Base-by-base conservation (phyloP, 768 basidiomycete genomes). In the Mycena galopus region DNA sequence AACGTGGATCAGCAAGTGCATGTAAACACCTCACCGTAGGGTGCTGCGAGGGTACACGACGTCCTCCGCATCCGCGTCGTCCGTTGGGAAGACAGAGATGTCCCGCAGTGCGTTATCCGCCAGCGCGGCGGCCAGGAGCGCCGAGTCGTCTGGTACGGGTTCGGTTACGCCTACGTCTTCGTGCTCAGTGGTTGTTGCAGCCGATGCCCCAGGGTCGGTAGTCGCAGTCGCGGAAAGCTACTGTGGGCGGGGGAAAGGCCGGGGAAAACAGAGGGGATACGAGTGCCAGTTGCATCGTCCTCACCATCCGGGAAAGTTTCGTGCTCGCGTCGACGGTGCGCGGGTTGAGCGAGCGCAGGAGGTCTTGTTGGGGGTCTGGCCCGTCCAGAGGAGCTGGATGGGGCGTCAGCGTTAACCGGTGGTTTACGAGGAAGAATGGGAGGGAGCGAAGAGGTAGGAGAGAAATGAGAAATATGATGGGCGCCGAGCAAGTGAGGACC, bases 321-420 rank as follows among this genome's bases (percentile, higher is more conserved):
- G 77, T 87, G 14, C 77, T 72, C 0, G 82, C 77, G 25, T 86
- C 81, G 14, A 90, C 82, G 0, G 85, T 83, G 16, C 74, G 67
- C 3, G 83, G 78, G 75, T 88, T 86, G 81, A 88, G 82, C 1
- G 75, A 76, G 25, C 74, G 77, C 2, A 92, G 79, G 42, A 91
- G 74, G 1, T 74, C 77, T 0, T 89, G 76, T 92, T 91, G 21
- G 90, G 90, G 9, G 75, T 80, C 78, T 92, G 91, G 10, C 91
- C 91, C 0, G 90, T 91, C 73, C 91, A 91, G 1, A 90, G 80
- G 12, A 91, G 85, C 89, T 90, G 47, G 9, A 10, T 50, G 42
- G 29, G 29, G 33, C 65, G 56, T 2, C 4, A n/a, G 14, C n/a
- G n/a, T n/a, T n/a, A n/a, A n/a, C n/a, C n/a, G n/a, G n/a, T n/a